A percentile compares a stretch with the other conserved stretches of the same genome.
phyloP scores from a whole-genome alignment of 208 protist species.

The Trypanosoma brucei region DNA sequence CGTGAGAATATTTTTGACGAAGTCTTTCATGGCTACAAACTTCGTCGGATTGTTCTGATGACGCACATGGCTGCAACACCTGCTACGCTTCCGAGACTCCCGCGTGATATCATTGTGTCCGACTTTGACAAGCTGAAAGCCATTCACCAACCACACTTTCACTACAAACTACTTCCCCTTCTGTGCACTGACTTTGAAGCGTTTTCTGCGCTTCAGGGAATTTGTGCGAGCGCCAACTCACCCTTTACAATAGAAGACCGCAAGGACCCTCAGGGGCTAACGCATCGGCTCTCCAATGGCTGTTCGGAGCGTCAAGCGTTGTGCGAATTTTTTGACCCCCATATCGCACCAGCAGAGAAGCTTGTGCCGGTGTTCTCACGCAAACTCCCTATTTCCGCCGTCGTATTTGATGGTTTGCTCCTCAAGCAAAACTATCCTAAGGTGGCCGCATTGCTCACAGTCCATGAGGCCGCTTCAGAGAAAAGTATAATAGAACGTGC shows the following conservation, averaged over 20 bases:
- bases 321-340: slow-evolving; percentile 55
- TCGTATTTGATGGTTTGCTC: slow-evolving; percentile 61
- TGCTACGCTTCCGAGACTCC: slow-evolving; percentile 24
- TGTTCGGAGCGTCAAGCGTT: slow-evolving; percentile 41
- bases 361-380: slow-evolving; percentile 38
- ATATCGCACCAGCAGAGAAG: slow-evolving; percentile 39
- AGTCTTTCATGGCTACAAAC: slow-evolving; percentile 58
- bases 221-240: slow-evolving; percentile 48
- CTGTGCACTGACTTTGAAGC: slow-evolving; percentile 54
- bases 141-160: slow-evolving; percentile 71
- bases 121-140: slow-evolving; percentile 48
- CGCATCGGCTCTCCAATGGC: slow-evolving; percentile 40
- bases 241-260: slow-evolving; percentile 67
- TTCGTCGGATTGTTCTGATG: slow-evolving; percentile 77
- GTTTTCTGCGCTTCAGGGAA: slow-evolving; percentile 61
- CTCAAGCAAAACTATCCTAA: slow-evolving; percentile 14
- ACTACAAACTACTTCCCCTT: slow-evolving; percentile 81
- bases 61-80: slow-evolving; percentile 45
- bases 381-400: slow-evolving; percentile 42
- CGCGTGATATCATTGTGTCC: slow-evolving; percentile 58
- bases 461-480: slow-evolving; percentile 42
- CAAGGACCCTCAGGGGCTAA: slow-evolving; percentile 43
- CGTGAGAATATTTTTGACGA: slow-evolving; percentile 63
- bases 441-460: slow-evolving; percentile 50
- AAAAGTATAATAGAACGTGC: slow-evolving; percentile 32